Percentiles rank a stretch among this genome's conserved stretches.
Evolutionary conservation across 2,329 filamentous ascomycete species (phyloP).

Genomic region (Aspergillus jensenii): DNA sequence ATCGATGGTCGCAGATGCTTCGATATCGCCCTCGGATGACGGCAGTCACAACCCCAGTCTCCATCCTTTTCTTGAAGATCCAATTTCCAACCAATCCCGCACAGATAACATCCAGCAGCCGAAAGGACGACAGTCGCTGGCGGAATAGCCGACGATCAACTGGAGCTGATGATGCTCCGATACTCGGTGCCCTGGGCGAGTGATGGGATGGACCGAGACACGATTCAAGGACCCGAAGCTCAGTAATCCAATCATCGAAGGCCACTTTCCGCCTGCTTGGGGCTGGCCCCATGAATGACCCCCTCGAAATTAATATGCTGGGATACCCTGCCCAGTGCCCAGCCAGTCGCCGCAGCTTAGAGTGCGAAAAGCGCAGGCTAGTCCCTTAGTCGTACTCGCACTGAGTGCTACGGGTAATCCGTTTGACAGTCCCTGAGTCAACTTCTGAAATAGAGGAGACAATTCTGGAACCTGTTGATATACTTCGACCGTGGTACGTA

Average conservation of each 20-base stretch:
- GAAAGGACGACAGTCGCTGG: neutral
- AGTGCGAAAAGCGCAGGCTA: neutral
- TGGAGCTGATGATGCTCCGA: neutral
- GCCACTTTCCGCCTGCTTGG: slow-evolving; percentile 11
- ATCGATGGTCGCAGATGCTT: neutral
- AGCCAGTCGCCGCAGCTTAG: neutral
- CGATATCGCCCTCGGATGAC: too few relatives aligned
- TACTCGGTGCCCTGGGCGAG: neutral
- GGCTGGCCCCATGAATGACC: neutral
- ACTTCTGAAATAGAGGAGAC: neutral
- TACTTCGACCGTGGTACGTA: neutral
- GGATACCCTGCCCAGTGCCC: neutral
- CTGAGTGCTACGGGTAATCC: neutral
- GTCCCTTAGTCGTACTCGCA: neutral
- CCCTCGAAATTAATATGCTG: neutral
- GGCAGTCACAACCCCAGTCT: neutral
- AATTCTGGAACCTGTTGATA: neutral
- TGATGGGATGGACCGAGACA: neutral
- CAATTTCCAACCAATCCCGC: neutral
- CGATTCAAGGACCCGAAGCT: neutral
- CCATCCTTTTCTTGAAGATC: slow-evolving; percentile 15
- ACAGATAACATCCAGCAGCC: neutral
- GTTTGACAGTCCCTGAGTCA: neutral
- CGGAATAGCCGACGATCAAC: neutral
- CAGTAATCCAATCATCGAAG: slow-evolving; percentile 11